Evolutionary conservation across 257 asterid species (phyloP), one percentile per base, ranked within the genome.

Genomic region (Scutellaria barbata): DNA sequence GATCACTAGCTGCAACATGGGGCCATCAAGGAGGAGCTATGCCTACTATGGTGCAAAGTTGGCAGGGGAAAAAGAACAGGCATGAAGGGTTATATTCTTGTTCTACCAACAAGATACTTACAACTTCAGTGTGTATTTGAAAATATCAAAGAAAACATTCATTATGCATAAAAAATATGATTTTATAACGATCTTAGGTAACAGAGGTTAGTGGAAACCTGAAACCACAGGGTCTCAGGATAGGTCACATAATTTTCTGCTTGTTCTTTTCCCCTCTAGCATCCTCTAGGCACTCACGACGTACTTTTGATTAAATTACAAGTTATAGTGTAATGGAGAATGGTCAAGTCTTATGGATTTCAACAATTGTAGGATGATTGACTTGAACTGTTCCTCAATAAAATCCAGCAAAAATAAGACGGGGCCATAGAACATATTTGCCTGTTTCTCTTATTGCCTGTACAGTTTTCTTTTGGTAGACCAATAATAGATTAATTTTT

Each of bases 111-210:
- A 33, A 48, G 35, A 48, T 35, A n/a, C 11, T 30, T 7, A 17
- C 68, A 43, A 7, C 37, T 43, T 42, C 5, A 13, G 30, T 63
- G 48, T 67, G 52, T 67, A 52, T 37, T 16, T 11, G 51, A 51
- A 2, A 37, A 6, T 12, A 8, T 30, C n/a, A 7, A 47, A 47
- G 16, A 39, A 14, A 62, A 41, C 5, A 10, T 42, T 9, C 17
- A 11, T 62, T 40, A 9, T n/a, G 16, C 10, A 41, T 2, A 35
- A 37, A 37, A n/a, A 35, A 7, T 16, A 37, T 39, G 48, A 60
- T 13, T 14, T 60, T 39, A 0, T n/a, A 62, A 53, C 11, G 17
- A 17, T 41, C 68, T 14, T 41, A 10, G 52, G 45, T 3, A 62
- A 42, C 68, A 62, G 45, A 62, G 37, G 37, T 42, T 1, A 62